Evolutionary conservation across 805 yeast genomes (phyloP).

Genomic region (Pichia kluyveri): DNA sequence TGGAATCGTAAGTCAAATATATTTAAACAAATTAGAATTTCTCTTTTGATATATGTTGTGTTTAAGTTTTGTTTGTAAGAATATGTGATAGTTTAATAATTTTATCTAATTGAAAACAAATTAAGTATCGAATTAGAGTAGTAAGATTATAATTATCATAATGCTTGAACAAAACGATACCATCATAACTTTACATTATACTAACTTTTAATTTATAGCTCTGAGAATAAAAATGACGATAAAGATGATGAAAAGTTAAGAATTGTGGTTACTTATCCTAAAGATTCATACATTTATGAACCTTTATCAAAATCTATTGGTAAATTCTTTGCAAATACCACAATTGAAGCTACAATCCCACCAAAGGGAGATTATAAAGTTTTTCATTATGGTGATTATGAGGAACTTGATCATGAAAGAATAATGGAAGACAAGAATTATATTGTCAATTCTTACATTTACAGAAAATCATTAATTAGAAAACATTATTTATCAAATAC

Average conservation of each 20-base stretch:
- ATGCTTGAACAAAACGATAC: no score
- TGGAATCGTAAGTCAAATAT: background rate
- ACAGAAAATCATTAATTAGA: slow-evolving; percentile 83
- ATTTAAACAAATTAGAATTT: background rate
- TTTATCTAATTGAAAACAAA: background rate
- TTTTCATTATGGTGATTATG: slow-evolving; percentile 86
- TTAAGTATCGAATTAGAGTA: background rate
- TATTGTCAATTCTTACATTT: slow-evolving; percentile 70
- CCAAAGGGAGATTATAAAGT: slow-evolving; percentile 23
- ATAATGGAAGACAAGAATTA: slow-evolving; percentile 39
- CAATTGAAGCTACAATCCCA: slow-evolving; percentile 7
- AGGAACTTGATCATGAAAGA: slow-evolving; percentile 71
- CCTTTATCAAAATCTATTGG: slow-evolving; percentile 33
- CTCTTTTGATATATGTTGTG: background rate
- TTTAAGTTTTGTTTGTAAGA: background rate
- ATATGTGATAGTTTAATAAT: background rate
- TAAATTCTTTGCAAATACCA: slow-evolving; percentile 7
- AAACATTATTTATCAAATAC: slow-evolving; percentile 87
- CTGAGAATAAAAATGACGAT: background rate
- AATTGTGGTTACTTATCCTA: slow-evolving; percentile 30
- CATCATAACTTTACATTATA: background rate
- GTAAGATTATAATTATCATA: background rate
- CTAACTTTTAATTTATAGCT: background rate
- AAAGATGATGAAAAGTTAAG: background rate
- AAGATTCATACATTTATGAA: slow-evolving; percentile 31